Conservation (phyloP, 148 eudicot species). For the Vaccinium corymbosum region DNA sequence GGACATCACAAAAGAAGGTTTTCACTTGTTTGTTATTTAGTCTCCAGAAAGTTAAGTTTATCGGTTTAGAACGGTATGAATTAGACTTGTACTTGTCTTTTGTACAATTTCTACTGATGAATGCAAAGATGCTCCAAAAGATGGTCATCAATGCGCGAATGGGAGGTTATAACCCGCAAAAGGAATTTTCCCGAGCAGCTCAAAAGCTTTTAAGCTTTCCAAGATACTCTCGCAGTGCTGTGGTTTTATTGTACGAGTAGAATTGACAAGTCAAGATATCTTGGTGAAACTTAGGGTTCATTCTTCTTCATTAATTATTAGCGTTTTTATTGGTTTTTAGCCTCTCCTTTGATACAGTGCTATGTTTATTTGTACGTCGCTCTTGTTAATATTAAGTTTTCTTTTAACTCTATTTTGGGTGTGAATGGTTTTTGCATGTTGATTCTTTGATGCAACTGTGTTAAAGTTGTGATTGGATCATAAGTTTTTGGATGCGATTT, state of each 20-base stretch:
- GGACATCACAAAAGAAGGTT: neutral
- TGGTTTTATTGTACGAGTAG: neutral
- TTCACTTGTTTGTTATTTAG: slow-evolving; percentile 6
- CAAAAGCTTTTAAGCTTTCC: slow-evolving; percentile 9
- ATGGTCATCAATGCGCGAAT: neutral
- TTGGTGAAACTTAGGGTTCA: neutral
- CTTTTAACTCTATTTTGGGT: neutral
- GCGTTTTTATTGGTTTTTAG: neutral
- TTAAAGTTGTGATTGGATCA: too few relatives aligned
- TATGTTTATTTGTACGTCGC: neutral
- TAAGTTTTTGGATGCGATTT: too few relatives aligned
- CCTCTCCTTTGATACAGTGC: neutral
- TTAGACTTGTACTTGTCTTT: neutral
- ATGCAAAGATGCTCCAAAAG: neutral
- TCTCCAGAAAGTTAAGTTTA: neutral
- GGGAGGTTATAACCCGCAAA: neutral
- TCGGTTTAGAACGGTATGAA: neutral
- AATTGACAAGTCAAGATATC: neutral
- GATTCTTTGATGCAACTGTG: neutral
- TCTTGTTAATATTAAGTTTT: neutral
- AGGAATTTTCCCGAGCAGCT: neutral
- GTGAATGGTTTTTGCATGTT: neutral
- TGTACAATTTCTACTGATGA: slow-evolving; percentile 9
- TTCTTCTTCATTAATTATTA: neutral
- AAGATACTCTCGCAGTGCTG: neutral